phyloP scores from a whole-genome alignment of 768 basidiomycete genomes.

The Thelephora ganbajun region DNA sequence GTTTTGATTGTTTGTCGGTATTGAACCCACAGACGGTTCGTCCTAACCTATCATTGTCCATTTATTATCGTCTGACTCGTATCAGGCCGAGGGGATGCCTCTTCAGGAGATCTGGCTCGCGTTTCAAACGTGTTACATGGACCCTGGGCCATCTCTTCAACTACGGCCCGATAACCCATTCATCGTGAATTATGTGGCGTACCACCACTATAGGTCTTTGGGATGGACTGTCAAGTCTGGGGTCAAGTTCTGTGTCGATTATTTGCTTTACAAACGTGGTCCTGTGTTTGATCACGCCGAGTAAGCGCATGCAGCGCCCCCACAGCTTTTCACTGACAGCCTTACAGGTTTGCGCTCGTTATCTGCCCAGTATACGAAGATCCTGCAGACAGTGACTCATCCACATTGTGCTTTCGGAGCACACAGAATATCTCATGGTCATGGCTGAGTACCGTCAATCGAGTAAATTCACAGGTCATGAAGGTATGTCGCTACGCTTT shows the following conservation, averaged over 20 bases:
- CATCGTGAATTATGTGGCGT: constrained; percentile 76
- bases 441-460: constrained; percentile 93
- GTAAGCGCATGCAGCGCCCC: constrained; percentile 30
- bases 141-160: constrained; percentile 14
- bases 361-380: constrained; percentile 87
- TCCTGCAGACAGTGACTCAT: constrained; percentile 48
- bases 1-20: constrained; percentile 67
- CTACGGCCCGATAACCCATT: constrained; percentile 81
- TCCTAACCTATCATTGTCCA: constrained; percentile 1
- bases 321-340: background rate
- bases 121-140: constrained; percentile 44
- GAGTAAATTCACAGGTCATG: constrained; percentile 93
- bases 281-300: constrained; percentile 94
- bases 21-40: constrained; percentile 52
- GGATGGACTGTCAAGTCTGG: constrained; percentile 96
- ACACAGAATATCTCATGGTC: constrained; percentile 74
- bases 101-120: constrained; percentile 47
- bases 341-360: constrained; percentile 72
- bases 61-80: background rate
- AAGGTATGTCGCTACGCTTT: constrained; percentile 40
- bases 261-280: constrained; percentile 85
- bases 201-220: constrained; percentile 90
- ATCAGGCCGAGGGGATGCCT: constrained; percentile 39
- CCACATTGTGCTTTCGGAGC: constrained; percentile 52
- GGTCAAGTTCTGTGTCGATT: constrained; percentile 95